Conservation (phyloP, 257 asterid species). For the Dorcoceras hygrometricum region DNA sequence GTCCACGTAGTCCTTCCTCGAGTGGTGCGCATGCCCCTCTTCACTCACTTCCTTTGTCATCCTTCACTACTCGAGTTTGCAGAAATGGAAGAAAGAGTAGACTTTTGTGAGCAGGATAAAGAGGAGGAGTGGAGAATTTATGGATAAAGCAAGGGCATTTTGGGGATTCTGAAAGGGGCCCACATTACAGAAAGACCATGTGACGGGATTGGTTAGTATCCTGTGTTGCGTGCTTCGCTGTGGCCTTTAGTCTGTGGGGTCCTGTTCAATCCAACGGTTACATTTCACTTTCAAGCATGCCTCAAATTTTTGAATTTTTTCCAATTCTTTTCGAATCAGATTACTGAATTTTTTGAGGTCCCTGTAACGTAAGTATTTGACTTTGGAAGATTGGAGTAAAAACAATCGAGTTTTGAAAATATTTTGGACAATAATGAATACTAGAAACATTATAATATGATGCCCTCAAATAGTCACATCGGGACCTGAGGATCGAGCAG, state of each 20-base stretch:
- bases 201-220: neutral
- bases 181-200: neutral
- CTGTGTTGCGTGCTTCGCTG: neutral
- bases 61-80: neutral
- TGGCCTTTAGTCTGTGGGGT: neutral
- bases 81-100: neutral
- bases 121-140: conserved; percentile 12
- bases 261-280: neutral
- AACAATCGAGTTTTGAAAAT: no score
- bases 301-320: no score
- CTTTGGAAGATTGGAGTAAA: no score
- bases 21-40: conserved; percentile 47
- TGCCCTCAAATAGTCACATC: no score
- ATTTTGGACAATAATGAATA: no score
- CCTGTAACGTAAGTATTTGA: no score
- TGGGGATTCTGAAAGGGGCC: conserved; percentile 18
- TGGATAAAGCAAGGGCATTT: conserved; percentile 47
- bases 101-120: conserved; percentile 23
- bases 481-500: no score
- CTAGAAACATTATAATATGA: no score
- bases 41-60: conserved; percentile 71
- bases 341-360: no score
- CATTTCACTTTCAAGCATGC: neutral
- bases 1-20: conserved; percentile 66
- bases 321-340: no score